Evolutionary conservation across 2,329 filamentous ascomycete genomes (phyloP).

Genomic region (Fusarium sp.): DNA sequence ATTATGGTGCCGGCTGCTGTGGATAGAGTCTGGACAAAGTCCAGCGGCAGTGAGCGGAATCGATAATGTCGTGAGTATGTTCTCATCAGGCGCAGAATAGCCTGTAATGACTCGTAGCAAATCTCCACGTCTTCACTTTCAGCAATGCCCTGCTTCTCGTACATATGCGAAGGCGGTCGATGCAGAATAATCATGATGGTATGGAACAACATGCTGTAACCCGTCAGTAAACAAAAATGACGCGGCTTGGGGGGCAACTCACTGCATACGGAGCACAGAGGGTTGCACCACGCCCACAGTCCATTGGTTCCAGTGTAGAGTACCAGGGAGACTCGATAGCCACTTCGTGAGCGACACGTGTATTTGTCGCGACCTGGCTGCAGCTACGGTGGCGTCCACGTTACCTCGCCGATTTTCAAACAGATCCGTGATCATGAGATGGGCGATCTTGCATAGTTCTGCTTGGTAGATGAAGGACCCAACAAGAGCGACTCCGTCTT

Average conservation of each 20-base stretch:
- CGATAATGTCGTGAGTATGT: conserved; percentile 59
- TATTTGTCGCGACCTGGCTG: conserved; percentile 59
- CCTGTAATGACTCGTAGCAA: conserved; percentile 62
- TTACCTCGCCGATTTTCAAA: conserved; percentile 62
- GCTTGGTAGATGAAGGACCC: conserved; percentile 61
- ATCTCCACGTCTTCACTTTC: conserved; percentile 61
- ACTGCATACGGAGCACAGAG: conserved; percentile 62
- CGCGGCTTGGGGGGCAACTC: conserved; percentile 28
- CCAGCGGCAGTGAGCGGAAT: conserved; percentile 58
- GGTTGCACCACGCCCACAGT: conserved; percentile 60
- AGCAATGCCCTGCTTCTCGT: conserved; percentile 55
- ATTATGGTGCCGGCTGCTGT: conserved; percentile 61
- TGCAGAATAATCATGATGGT: conserved; percentile 66
- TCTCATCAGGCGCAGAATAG: conserved; percentile 59
- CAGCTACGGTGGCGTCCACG: conserved; percentile 56
- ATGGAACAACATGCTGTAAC: conserved; percentile 59
- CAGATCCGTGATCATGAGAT: conserved; percentile 63
- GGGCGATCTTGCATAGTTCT: conserved; percentile 62
- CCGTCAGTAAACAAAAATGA: conserved; percentile 30
- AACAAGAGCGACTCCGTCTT: conserved; percentile 59
- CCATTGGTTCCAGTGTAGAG: conserved; percentile 65
- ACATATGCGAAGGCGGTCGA: conserved; percentile 59
- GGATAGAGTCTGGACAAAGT: conserved; percentile 63
- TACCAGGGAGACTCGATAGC: conserved; percentile 59
- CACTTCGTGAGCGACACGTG: conserved; percentile 61